A percentile compares a stretch with the other conserved stretches of the same genome.
phyloP scores from a whole-genome alignment of 345 rosid genomes.

The Turnera subulata region DNA sequence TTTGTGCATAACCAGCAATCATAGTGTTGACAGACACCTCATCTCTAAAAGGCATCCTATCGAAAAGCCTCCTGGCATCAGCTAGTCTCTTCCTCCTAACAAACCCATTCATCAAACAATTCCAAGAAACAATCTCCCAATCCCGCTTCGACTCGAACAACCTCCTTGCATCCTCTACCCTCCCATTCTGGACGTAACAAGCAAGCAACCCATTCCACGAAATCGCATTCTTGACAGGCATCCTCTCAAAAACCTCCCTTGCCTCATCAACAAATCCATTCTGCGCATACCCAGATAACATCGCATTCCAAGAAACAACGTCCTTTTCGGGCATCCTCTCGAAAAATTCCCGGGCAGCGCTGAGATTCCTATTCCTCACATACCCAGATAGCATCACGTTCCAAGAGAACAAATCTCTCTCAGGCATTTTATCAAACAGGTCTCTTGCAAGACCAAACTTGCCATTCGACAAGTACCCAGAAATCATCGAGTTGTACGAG shows the following conservation, averaged over 20 bases:
- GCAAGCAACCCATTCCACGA: conserved; percentile 63
- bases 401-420: conserved; percentile 46
- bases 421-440: conserved; percentile 47
- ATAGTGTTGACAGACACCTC: conserved; percentile 60
- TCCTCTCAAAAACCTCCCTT: conserved; percentile 44
- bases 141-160: conserved; percentile 42
- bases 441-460: conserved; percentile 38
- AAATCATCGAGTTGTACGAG: conserved; percentile 54
- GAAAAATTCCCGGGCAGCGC: conserved; percentile 39
- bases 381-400: conserved; percentile 48
- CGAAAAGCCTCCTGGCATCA: conserved; percentile 46
- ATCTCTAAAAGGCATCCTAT: conserved; percentile 44
- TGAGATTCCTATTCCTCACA: conserved; percentile 32
- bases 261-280: conserved; percentile 49
- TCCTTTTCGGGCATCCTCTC: conserved; percentile 43
- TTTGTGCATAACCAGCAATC: conserved; percentile 60
- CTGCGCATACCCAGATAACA: conserved; percentile 52
- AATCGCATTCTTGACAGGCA: conserved; percentile 46
- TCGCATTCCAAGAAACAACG: conserved; percentile 51
- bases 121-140: conserved; percentile 67
- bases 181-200: conserved; percentile 58
- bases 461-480: conserved; percentile 39
- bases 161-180: conserved; percentile 46
- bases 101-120: conserved; percentile 62
- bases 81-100: conserved; percentile 41